Evolutionary conservation across 2,329 filamentous ascomycete species (phyloP).

Genomic region (Didymosphaeria variabile): DNA sequence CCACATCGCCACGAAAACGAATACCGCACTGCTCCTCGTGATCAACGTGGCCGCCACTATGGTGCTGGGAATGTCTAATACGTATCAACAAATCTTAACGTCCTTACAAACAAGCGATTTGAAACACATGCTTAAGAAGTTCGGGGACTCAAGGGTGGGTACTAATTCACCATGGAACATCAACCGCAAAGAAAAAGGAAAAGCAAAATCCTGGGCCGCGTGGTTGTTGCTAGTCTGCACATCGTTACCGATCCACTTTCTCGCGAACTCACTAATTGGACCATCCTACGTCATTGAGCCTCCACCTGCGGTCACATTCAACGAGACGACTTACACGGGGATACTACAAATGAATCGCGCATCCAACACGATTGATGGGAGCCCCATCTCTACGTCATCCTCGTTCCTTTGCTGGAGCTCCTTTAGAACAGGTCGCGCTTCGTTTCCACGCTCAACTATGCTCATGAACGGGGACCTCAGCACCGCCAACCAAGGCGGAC

Average conservation of each 20-base stretch:
- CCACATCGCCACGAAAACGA: constrained; percentile 28
- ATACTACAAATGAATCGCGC: background rate
- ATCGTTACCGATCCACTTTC: constrained; percentile 38
- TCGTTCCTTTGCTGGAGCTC: constrained; percentile 38
- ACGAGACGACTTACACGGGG: constrained; percentile 11
- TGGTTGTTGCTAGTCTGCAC: constrained; percentile 40
- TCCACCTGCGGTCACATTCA: constrained; percentile 23
- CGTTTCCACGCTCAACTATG: constrained; percentile 20
- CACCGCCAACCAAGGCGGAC: constrained; percentile 12
- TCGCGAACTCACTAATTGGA: constrained; percentile 43
- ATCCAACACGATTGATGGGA: background rate
- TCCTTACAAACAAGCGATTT: constrained; percentile 36
- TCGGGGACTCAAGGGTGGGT: constrained; percentile 41
- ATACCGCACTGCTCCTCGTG: constrained; percentile 34
- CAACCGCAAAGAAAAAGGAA: constrained; percentile 36
- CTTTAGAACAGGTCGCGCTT: constrained; percentile 31
- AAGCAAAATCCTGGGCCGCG: constrained; percentile 33
- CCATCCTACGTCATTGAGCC: constrained; percentile 30
- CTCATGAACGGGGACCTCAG: constrained; percentile 14
- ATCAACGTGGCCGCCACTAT: constrained; percentile 44
- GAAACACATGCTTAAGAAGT: constrained; percentile 36
- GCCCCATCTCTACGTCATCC: background rate
- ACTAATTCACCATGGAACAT: constrained; percentile 47
- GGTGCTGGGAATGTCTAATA: constrained; percentile 44
- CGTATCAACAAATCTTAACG: constrained; percentile 44